Evolutionary conservation across 2,329 filamentous ascomycete species (phyloP).

Genomic region (Aspergillus sp.): DNA sequence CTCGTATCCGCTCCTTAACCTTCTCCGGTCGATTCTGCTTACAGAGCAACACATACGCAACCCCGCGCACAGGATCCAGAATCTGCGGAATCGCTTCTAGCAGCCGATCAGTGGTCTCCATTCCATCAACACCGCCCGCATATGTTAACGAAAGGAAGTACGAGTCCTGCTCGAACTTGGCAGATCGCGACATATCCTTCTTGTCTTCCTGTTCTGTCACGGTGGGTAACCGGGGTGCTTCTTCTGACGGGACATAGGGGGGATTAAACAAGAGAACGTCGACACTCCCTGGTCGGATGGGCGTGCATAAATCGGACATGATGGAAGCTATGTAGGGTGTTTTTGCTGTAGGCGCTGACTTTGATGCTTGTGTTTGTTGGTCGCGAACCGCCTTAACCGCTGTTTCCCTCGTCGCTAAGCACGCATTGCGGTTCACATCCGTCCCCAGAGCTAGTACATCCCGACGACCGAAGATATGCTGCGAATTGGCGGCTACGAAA

Average conservation of each 20-base stretch:
- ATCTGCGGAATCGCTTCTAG: conserved; percentile 61
- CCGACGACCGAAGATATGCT: conserved; percentile 62
- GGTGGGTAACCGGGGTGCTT: conserved; percentile 54
- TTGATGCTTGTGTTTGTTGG: conserved; percentile 1
- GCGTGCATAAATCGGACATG: conserved; percentile 62
- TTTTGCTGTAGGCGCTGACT: conserved; percentile 13
- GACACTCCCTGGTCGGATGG: conserved; percentile 54
- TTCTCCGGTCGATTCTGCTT: conserved; percentile 78
- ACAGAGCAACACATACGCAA: conserved; percentile 85
- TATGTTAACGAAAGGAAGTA: conserved; percentile 80
- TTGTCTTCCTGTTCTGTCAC: conserved; percentile 19
- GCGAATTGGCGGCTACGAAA: conserved; percentile 72
- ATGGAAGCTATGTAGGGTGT: conserved; percentile 59
- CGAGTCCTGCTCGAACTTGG: conserved; percentile 69
- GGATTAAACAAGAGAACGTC: conserved; percentile 95
- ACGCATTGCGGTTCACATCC: conserved; percentile 82
- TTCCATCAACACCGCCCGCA: conserved; percentile 80
- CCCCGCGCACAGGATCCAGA: conserved; percentile 58
- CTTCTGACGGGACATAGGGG: conserved; percentile 84
- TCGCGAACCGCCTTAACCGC: conserved; percentile 47
- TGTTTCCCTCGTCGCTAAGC: conserved; percentile 65
- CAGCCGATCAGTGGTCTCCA: conserved; percentile 84
- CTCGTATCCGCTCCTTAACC: conserved; percentile 58
- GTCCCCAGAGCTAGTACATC: conserved; percentile 67
- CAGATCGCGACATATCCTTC: conserved; percentile 21